These are phyloP conservation scores for Ceriops decandra DNA, from an alignment of 345 rosid genomes.

Conservation along the genomic window DNA sequence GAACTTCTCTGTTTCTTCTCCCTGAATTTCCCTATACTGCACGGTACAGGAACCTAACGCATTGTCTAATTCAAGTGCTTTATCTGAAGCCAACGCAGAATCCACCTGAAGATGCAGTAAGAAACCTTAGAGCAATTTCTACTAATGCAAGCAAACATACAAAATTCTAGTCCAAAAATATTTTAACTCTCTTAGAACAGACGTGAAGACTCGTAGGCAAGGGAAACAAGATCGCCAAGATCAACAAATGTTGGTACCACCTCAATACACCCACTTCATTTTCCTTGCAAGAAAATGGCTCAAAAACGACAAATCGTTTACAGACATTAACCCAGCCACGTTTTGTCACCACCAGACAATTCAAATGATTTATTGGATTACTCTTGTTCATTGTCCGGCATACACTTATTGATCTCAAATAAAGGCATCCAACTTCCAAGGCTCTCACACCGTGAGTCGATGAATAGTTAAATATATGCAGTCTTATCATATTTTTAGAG, in stretches of 20 bases:
- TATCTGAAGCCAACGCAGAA: slow-evolving; percentile 56
- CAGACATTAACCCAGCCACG: no score
- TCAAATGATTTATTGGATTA: not conserved
- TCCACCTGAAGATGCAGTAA: slow-evolving; percentile 50
- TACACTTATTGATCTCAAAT: not conserved
- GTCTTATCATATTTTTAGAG: no score
- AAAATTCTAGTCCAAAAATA: not conserved
- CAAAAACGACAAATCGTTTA: no score
- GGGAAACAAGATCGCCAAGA: no score
- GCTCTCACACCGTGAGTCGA: no score
- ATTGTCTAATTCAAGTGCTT: slow-evolving; percentile 74
- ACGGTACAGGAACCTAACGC: slow-evolving; percentile 75
- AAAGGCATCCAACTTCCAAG: no score
- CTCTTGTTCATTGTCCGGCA: not conserved
- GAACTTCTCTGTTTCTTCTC: slow-evolving; percentile 74
- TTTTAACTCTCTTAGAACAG: not conserved
- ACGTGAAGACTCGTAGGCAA: no score
- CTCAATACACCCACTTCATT: no score
- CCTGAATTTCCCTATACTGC: slow-evolving; percentile 86
- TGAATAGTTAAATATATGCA: no score
- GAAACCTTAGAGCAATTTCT: slow-evolving; percentile 9
- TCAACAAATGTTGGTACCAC: no score
- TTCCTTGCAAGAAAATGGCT: no score
- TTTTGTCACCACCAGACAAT: not conserved
- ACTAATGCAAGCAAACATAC: slow-evolving; percentile 8